Evolutionary conservation across 257 asterid genomes (phyloP), one percentile per base, ranked within the genome.

Genomic region (Capsicum baccatum): DNA sequence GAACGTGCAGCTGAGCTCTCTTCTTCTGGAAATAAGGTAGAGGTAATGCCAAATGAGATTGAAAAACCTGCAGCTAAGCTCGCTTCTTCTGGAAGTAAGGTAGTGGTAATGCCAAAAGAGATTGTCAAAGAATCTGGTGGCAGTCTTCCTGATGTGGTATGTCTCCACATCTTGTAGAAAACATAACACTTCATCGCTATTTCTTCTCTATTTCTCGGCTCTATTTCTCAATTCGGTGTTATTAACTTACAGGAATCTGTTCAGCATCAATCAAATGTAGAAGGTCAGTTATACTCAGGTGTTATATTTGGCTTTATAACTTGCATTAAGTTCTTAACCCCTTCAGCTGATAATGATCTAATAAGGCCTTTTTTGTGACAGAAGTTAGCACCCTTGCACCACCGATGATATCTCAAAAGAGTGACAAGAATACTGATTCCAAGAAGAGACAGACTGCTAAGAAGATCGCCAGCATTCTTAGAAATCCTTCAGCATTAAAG

Each of bases 361-460:
- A 71, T 21, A 47, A 21, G 42, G 47, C 16, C 1, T 64, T 33
- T 63, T 33, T 69, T 42, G 57, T 73, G 84, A 15, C 88, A 50
- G 96, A 87, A 62, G 85, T 88, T 85, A 90, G 94, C 86, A 94
- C 98, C 21, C 98, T 98, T 55, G 94, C 90, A 74, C 93, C 93
- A 7, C 84, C 60, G 56, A 88, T 60, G 9, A 79, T 68, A 59
- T 39, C 69, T 26, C 69, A 42, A 79, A 79, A 47, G 55, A 59
- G 82, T n/a, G 48, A 79, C 56, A 67, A 69, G 79, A 89, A 74
- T 60, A 88, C 74, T 56, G 89, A 87, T 16, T 87, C 90, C 68
- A 90, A 87, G 88, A 96, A 85, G 90, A 82, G 26, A 60, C 96
- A 86, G 86, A 89, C 97, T 5, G 94, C 95, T 48, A 92, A 86